Percentiles rank a stretch among this genome's conserved stretches.
Evolutionary conservation across 225 moss, liverwort and hornwort species (phyloP).

Genomic region (Polytrichum commune): DNA sequence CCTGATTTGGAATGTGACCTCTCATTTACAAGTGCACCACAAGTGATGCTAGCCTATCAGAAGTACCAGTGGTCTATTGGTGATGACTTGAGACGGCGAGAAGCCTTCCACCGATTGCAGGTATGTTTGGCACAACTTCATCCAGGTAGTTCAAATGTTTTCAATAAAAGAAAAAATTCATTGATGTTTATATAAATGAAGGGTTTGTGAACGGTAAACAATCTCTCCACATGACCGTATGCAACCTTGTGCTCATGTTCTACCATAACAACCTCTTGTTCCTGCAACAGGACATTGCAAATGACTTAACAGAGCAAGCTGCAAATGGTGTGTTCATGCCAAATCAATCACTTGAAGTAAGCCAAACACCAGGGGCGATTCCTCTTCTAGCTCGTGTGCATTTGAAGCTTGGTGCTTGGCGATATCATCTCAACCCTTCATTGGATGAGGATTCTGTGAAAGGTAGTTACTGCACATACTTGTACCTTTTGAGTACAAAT

Average conservation of each 20-base stretch:
- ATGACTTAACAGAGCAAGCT: conserved; percentile 25
- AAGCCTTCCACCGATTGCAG: conserved; percentile 73
- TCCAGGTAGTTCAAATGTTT: too few relatives aligned
- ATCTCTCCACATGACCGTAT: too few relatives aligned
- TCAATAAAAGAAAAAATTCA: too few relatives aligned
- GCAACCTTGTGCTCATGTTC: too few relatives aligned
- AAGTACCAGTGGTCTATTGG: conserved; percentile 91
- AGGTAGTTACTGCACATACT: conserved; percentile 37
- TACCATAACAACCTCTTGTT: conserved; percentile 5
- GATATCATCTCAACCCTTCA: conserved; percentile 64
- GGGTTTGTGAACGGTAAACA: too few relatives aligned
- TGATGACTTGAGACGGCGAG: conserved; percentile 65
- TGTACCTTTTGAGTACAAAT: too few relatives aligned
- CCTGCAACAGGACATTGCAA: conserved; percentile 39
- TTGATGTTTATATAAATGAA: too few relatives aligned
- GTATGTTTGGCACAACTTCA: conserved; percentile 13
- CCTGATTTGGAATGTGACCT: conserved; percentile 42
- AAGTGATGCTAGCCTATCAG: conserved; percentile 85
- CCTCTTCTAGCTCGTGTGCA: conserved; percentile 84
- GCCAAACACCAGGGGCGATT: conserved; percentile 32
- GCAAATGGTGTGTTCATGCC: conserved; percentile 40
- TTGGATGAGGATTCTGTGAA: conserved; percentile 74
- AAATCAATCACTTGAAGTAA: conserved; percentile 38
- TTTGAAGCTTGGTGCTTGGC: conserved; percentile 92
- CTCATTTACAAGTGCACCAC: conserved; percentile 51